Conservation (phyloP, 805 yeast species). For the Saccharomycopsis babjevae region DNA sequence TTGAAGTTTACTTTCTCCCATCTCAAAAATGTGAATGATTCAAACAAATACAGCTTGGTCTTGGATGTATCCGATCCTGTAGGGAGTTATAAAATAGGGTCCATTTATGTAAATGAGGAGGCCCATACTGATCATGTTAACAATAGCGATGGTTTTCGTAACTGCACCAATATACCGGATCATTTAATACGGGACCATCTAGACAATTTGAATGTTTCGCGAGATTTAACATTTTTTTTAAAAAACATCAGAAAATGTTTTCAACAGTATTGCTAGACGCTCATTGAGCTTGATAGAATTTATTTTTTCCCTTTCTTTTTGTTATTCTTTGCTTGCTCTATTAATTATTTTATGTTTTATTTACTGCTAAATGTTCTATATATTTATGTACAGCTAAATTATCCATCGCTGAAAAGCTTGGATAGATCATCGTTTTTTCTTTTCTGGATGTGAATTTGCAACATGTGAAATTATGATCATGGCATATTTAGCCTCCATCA, state of each 20-base stretch:
- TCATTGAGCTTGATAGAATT: neutral
- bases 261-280: neutral
- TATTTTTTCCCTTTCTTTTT: neutral
- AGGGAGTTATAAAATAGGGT: slow-evolving; percentile 8
- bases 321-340: too few species aligned
- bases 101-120: neutral
- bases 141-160: neutral
- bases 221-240: slow-evolving; percentile 11
- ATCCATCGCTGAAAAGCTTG: too few species aligned
- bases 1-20: slow-evolving; percentile 13
- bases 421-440: too few species aligned
- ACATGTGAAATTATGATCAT: too few species aligned
- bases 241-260: slow-evolving; percentile 9
- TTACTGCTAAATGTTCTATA: too few species aligned
- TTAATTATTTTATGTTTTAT: too few species aligned
- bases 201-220: slow-evolving; percentile 4
- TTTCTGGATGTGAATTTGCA: too few species aligned
- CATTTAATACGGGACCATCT: neutral
- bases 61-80: slow-evolving; percentile 12
- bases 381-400: too few species aligned
- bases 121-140: neutral
- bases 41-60: slow-evolving; percentile 2
- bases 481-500: too few species aligned
- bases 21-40: slow-evolving; percentile 8
- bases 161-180: slow-evolving; percentile 3